Percentiles rank a stretch among this genome's conserved stretches.
These are phyloP conservation scores for Erythrophleum fordii DNA, from an alignment of 306 rosid species.

Conservation along the genomic window DNA sequence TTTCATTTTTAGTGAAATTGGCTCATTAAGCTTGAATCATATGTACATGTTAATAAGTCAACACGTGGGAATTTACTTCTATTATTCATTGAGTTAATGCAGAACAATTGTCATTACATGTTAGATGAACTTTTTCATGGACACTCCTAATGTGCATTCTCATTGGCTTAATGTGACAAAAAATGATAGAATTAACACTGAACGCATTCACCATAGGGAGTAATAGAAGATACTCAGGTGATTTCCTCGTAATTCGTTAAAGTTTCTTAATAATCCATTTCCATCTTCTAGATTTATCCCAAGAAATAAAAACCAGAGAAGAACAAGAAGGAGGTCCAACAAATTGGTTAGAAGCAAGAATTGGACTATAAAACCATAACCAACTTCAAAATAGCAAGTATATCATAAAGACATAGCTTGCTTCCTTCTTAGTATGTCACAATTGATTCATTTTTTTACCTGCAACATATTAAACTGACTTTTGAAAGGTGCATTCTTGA, in stretches of 20 bases:
- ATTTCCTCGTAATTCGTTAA: neutral
- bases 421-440: neutral
- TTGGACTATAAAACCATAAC: constrained; percentile 45
- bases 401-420: neutral
- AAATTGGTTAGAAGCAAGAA: constrained; percentile 47
- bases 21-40: neutral
- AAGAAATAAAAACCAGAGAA: constrained; percentile 50
- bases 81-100: no score
- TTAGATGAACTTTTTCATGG: no score
- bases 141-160: no score
- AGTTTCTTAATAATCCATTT: neutral
- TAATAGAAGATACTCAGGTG: neutral
- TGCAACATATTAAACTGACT: neutral
- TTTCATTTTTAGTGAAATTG: neutral
- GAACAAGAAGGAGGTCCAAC: constrained; percentile 59
- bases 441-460: no score
- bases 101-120: no score
- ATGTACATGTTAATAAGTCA: neutral
- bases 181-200: neutral
- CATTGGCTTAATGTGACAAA: no score
- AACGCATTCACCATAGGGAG: no score
- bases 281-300: constrained; percentile 48
- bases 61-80: no score
- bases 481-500: neutral
- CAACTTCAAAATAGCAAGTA: constrained; percentile 55